Evolutionary conservation across 306 rosid species (phyloP).

Genomic region (Corylus avellana): DNA sequence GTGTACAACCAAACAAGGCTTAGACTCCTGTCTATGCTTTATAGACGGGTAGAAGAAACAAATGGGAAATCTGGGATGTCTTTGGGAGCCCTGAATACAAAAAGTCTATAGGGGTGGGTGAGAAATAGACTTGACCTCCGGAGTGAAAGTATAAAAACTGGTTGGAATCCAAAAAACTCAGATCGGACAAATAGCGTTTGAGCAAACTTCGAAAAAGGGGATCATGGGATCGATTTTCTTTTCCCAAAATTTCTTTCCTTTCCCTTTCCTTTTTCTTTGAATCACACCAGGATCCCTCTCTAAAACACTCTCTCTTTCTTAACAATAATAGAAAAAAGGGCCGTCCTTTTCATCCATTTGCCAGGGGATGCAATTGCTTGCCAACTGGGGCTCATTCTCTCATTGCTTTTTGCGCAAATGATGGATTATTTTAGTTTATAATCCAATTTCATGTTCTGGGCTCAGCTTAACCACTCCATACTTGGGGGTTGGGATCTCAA

Average conservation of each 20-base stretch:
- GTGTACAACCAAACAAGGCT: not conserved
- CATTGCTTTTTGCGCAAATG: constrained; percentile 32
- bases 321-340: constrained; percentile 28
- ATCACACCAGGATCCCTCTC: constrained; percentile 54
- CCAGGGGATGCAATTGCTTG: constrained; percentile 34
- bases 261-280: constrained; percentile 28
- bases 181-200: constrained; percentile 72
- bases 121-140: constrained; percentile 21
- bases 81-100: not conserved
- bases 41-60: constrained; percentile 7
- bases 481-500: too few species aligned
- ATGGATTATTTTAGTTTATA: constrained; percentile 33
- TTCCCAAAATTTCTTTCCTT: constrained; percentile 34
- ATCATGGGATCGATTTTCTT: constrained; percentile 30
- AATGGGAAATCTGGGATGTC: constrained; percentile 24
- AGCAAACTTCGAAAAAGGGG: constrained; percentile 66
- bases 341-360: constrained; percentile 24
- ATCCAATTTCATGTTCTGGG: constrained; percentile 29
- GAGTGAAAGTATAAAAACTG: constrained; percentile 40
- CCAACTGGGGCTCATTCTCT: constrained; percentile 32
- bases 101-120: constrained; percentile 13
- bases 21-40: not conserved
- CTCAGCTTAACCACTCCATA: not conserved
- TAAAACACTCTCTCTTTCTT: constrained; percentile 6
- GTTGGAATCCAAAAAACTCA: constrained; percentile 67